Base-by-base conservation (phyloP, 2,329 filamentous ascomycete species). In the Paracorniculantispora psalliotae region DNA sequence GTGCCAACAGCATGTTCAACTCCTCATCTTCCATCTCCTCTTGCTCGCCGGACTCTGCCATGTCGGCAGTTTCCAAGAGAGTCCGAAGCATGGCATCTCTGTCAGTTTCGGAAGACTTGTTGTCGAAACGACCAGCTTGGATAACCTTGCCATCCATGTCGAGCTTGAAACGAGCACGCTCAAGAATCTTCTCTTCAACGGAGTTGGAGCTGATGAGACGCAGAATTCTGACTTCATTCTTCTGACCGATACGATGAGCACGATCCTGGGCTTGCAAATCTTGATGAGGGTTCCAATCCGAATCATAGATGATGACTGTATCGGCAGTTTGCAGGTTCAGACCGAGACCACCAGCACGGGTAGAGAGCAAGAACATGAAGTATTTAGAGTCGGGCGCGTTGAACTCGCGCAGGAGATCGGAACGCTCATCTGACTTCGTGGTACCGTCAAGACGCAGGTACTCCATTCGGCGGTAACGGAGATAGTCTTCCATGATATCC, bases 101-200 rank as follows among this genome's bases (percentile, higher is more conserved):
- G 75, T 99, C 94, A 57, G 96, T 96, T 72, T 97, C 94, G 0
- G 94, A 97, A 1, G 94, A 99, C 71, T 97, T 99, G 79, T 99
- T 97, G 67, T 99, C 94, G 77, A 99, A 99, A 71, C 96, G 96
- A 86, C 94, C 94, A 61, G 94, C 94, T 72, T 99, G 94, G 67
- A 99, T 99, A 71, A 99, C 92, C 75, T 99, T 99, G 78, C 94
- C 93, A 70, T 99, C 94, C 89, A 99, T 97, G 73, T 97, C 93
- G 64, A 99, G 84, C 82, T 99, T 99, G 83, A 89, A 99, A 66
- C 96, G 89, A 2, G 94, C 94, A 72, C 93, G 89, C 73, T 97
- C 94, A 55, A 99, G 79, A 71, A 99, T 99, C 80, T 97, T 97
- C 75, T 99, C 94, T 75, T 99, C 94, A 2, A 99, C 92, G 0